Evolutionary conservation across 352 stramenopile genomes (phyloP).

Genomic region (Phytopythium kandeliae): DNA sequence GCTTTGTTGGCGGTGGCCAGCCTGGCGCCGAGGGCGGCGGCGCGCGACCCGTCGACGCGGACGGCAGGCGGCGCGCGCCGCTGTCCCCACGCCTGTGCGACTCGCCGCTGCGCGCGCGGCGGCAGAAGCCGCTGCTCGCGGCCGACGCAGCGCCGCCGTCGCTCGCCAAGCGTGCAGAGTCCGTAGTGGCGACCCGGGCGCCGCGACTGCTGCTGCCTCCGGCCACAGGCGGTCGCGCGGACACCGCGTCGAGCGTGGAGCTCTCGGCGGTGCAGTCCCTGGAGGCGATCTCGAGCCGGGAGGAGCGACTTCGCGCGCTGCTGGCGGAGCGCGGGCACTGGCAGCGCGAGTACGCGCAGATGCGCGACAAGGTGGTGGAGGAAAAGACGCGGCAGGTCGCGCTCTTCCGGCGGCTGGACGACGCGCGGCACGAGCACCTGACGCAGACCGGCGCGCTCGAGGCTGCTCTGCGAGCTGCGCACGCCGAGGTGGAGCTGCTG

Average conservation of each 20-base stretch:
- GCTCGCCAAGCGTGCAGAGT: slow-evolving; percentile 6
- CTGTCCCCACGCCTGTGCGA: slow-evolving; percentile 14
- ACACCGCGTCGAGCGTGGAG: slow-evolving; percentile 1
- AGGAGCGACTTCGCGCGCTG: slow-evolving; percentile 17
- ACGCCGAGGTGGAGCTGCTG: slow-evolving; percentile 21
- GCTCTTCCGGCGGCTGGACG: slow-evolving; percentile 22
- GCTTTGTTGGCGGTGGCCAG: background rate
- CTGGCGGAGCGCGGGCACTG: slow-evolving; percentile 11
- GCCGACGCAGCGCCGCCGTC: background rate
- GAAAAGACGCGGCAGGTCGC: slow-evolving; percentile 24
- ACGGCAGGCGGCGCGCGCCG: background rate
- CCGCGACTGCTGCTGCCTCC: no score
- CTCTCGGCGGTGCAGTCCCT: background rate
- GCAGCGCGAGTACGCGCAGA: slow-evolving; percentile 20
- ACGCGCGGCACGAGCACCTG: slow-evolving; percentile 12
- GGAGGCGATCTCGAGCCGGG: slow-evolving; percentile 7
- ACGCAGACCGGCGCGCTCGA: slow-evolving; percentile 14
- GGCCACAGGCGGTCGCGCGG: no score
- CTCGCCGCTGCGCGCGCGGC: slow-evolving; percentile 13
- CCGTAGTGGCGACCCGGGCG: no score
- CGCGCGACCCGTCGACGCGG: background rate
- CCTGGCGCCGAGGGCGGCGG: background rate
- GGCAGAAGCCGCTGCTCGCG: slow-evolving; percentile 5
- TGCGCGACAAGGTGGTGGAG: slow-evolving; percentile 26
- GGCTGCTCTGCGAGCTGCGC: slow-evolving; percentile 10